These are phyloP conservation scores for Dysphania ambrosioides DNA, from an alignment of 148 eudicot genomes.

Conservation along the genomic window DNA sequence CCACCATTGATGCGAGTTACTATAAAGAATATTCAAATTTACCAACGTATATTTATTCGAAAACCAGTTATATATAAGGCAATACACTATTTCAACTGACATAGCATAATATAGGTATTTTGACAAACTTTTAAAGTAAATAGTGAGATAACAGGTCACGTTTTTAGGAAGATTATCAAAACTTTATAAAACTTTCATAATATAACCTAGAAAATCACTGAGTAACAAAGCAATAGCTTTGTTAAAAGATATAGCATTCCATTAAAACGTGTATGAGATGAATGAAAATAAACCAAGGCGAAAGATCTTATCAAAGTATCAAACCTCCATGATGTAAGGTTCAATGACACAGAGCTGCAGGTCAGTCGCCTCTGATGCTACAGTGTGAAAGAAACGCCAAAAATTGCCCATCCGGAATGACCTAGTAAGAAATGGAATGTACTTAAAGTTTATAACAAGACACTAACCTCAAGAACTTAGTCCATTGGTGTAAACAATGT, in stretches of 20 bases:
- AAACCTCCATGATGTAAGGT: slow-evolving; percentile 71
- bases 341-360: slow-evolving; percentile 69
- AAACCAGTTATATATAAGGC: neutral
- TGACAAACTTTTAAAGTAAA: too few species aligned
- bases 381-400: slow-evolving; percentile 53
- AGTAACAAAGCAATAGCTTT: too few species aligned
- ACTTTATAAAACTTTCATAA: too few species aligned
- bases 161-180: too few species aligned
- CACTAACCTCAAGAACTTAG: neutral
- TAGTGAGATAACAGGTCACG: too few species aligned
- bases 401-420: slow-evolving; percentile 72
- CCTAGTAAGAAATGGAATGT: slow-evolving; percentile 32
- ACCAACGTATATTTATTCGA: neutral
- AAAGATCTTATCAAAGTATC: slow-evolving; percentile 6
- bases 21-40: neutral
- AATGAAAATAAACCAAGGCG: neutral
- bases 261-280: neutral
- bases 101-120: too few species aligned
- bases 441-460: neutral
- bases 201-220: too few species aligned
- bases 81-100: too few species aligned
- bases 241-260: too few species aligned
- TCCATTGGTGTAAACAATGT: slow-evolving; percentile 4
- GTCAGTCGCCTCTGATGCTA: slow-evolving; percentile 66
- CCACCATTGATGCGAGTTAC: neutral